These are phyloP conservation scores for Lipomyces kockii DNA, from an alignment of 805 yeast genomes.

Conservation along the genomic window DNA sequence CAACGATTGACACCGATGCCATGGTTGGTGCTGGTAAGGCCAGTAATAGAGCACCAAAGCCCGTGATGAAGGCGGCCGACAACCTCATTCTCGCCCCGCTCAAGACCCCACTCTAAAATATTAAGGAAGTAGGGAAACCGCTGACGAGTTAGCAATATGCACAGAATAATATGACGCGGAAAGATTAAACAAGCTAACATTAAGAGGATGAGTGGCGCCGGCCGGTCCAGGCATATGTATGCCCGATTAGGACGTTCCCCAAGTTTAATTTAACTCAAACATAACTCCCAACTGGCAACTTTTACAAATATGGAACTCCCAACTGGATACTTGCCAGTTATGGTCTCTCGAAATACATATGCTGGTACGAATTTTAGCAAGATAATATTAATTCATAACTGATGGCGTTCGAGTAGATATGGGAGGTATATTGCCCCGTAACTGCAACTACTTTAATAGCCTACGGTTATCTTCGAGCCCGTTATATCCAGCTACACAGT, in stretches of 20 bases:
- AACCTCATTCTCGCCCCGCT: not conserved
- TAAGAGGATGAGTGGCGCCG: not conserved
- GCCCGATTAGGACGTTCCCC: not conserved
- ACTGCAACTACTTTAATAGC: no score
- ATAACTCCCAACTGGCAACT: not conserved
- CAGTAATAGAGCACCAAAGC: not conserved
- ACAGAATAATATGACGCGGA: not conserved
- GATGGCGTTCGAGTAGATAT: no score
- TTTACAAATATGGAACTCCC: no score
- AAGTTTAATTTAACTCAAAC: no score
- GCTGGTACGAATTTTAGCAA: no score
- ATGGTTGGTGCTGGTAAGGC: constrained; percentile 9
- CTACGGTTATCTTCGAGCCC: no score
- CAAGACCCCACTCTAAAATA: not conserved
- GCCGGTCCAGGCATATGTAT: not conserved
- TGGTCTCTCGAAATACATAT: no score
- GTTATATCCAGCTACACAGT: no score
- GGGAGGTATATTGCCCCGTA: no score
- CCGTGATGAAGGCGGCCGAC: not conserved
- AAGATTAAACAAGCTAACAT: not conserved
- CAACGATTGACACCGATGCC: constrained; percentile 33
- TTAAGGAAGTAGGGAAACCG: not conserved
- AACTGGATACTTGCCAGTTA: no score
- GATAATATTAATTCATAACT: no score
- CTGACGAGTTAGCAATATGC: not conserved